Evolutionary conservation across 1,139 yeast genomes (phyloP), one percentile per base, ranked within the genome.

Genomic region (Kazachstania sp.): DNA sequence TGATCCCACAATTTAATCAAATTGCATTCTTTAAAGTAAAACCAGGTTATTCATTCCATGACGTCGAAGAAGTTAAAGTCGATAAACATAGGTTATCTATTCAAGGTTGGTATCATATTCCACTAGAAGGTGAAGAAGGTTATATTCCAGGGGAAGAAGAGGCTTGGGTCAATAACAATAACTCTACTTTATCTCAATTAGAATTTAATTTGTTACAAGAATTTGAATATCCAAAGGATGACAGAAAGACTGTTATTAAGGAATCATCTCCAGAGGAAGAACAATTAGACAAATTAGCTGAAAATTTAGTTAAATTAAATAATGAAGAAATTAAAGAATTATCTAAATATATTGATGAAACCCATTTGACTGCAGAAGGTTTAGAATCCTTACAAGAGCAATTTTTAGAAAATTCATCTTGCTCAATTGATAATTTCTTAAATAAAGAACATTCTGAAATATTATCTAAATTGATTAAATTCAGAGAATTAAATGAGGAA

Each of bases 91-190:
- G 99, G 58, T 71, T 92, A 42, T 85, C 96, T 1, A 86, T 94
- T 51, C 96, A 92, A 61, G 99, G 99, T 0, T 94, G 99, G 99
- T 94, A 92, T 64, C 99, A 94, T 64, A 86, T 90, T 44, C 98
- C 98, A 2, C 98, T 92, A 63, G 72, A 71, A 9, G 97, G 95
- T 12, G 98, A 94, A 66, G 81, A 78, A 36, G 97, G 97, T 0
- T 90, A 67, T 59, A 75, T 81, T 39, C 79, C 78, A 26, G 95
- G 92, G 6, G 95, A 85, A 61, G 86, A 85, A 61, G 90, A 82
- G 56, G 79, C 70, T 46, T 63, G 66, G 64, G 59, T 63, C 16
- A 79, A 85, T 1, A 90, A 83, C 52, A 83, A 86, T 1, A 77
- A 79, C 55, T 81, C 90, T 40, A 85, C 96, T 0, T 72, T 90